Evolutionary conservation across 2,329 filamentous ascomycete species (phyloP).

Genomic region (Mollisiaceae sp.): DNA sequence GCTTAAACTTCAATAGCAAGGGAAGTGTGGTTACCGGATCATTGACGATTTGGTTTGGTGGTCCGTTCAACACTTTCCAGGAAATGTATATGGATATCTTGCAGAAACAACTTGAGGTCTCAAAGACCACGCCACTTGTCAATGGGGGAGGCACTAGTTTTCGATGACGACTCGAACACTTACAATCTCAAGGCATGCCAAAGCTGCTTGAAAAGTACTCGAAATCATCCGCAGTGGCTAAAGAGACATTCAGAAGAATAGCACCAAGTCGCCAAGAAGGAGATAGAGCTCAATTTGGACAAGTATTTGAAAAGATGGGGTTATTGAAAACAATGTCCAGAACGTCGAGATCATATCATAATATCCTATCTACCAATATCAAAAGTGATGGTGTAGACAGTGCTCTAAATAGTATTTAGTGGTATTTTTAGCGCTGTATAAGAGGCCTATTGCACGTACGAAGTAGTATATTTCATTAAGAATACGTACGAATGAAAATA

Average conservation of each 20-base stretch:
- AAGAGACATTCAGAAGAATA: conserved; percentile 11
- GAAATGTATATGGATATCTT: conserved; percentile 20
- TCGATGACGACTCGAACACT: conserved; percentile 6
- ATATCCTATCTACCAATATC: no score
- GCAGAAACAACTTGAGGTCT: conserved; percentile 13
- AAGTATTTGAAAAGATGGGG: conserved; percentile 22
- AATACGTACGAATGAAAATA: no score
- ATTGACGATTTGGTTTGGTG: conserved; percentile 17
- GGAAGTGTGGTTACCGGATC: conserved; percentile 10
- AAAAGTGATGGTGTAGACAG: no score
- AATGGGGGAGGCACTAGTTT: conserved; percentile 13
- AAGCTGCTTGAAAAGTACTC: conserved; percentile 11
- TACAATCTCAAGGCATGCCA: conserved; percentile 9
- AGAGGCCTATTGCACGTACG: no score
- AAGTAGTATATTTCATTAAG: no score
- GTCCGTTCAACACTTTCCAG: conserved; percentile 15
- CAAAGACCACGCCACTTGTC: conserved; percentile 14
- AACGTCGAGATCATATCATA: no score
- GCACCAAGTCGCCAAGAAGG: conserved; percentile 10
- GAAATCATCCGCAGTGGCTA: conserved; percentile 4
- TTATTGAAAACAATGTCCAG: not conserved
- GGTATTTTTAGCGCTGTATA: no score
- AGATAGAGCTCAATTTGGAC: conserved; percentile 6
- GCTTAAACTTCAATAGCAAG: conserved; percentile 11
- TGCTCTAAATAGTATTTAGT: no score